Percentiles rank a stretch among this genome's conserved stretches.
Evolutionary conservation across 2,329 filamentous ascomycete genomes (phyloP).

Genomic region (Penicillium occitanis): DNA sequence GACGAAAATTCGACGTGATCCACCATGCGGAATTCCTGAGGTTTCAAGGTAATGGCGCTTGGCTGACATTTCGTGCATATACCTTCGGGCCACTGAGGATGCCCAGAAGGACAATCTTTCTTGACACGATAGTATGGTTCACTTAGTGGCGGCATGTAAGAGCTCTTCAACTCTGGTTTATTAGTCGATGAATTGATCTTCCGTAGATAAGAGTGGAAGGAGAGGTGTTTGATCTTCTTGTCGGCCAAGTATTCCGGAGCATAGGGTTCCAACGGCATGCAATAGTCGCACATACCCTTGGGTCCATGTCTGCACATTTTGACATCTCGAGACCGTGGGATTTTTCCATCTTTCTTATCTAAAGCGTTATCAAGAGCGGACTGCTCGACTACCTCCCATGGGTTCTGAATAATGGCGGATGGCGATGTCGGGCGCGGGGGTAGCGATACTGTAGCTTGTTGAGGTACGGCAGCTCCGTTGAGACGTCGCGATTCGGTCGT

Average conservation of each 20-base stretch:
- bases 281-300: conserved; percentile 99
- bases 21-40: conserved; percentile 92
- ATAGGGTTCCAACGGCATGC: conserved; percentile 94
- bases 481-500: conserved; percentile 35
- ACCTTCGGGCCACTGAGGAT: conserved; percentile 89
- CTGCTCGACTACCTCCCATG: conserved; percentile 90
- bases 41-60: conserved; percentile 91
- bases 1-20: conserved; percentile 97
- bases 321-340: conserved; percentile 67
- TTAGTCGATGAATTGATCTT: conserved; percentile 97
- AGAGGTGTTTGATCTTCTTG: conserved; percentile 98
- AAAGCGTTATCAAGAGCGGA: conserved; percentile 81
- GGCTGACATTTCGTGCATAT: conserved; percentile 99
- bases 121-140: conserved; percentile 92
- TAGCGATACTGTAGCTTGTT: conserved; percentile 62
- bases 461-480: conserved; percentile 38
- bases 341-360: conserved; percentile 88
- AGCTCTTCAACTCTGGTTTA: conserved; percentile 88
- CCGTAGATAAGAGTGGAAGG: conserved; percentile 89
- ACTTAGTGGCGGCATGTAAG: conserved; percentile 90
- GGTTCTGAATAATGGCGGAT: conserved; percentile 70
- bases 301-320: conserved; percentile 95
- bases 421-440: conserved; percentile 59
- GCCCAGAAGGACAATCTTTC: conserved; percentile 85
- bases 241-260: conserved; percentile 83